A percentile compares a stretch with the other conserved stretches of the same genome.
phyloP scores from a whole-genome alignment of 1,139 yeast species.

The Saccharomyces uvarum region DNA sequence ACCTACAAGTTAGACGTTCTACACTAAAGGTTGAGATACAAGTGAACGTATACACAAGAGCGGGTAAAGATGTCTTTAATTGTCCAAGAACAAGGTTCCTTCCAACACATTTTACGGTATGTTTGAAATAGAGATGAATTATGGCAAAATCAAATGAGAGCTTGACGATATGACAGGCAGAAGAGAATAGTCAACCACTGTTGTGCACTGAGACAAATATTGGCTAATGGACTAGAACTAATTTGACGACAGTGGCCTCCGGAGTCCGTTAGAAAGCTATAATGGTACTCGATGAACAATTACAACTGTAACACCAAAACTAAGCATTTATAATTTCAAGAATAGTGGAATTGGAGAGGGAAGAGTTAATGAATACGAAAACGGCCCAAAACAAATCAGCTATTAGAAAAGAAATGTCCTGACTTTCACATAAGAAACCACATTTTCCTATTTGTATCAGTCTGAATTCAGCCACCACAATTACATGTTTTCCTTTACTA shows the following conservation, averaged over 20 bases:
- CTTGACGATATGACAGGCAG: background rate
- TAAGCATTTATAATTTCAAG: background rate
- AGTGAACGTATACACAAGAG: slow-evolving; percentile 6
- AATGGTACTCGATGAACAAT: background rate
- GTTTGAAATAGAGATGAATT: slow-evolving; percentile 32
- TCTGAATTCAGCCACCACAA: background rate
- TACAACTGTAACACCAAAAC: too few relatives aligned
- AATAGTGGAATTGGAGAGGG: background rate
- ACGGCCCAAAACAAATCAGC: too few relatives aligned
- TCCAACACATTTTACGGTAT: slow-evolving; percentile 99
- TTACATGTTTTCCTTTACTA: background rate
- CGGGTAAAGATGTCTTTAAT: slow-evolving; percentile 75
- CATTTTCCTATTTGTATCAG: background rate
- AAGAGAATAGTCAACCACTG: background rate
- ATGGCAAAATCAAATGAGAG: background rate
- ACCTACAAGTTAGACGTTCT: background rate
- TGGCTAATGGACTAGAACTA: background rate
- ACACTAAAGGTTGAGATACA: background rate
- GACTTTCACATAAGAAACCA: too few relatives aligned
- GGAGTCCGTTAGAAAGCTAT: background rate
- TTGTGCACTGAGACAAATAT: background rate
- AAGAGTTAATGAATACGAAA: background rate
- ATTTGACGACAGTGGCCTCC: background rate
- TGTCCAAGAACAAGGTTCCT: slow-evolving; percentile 97
- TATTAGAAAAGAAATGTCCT: too few relatives aligned